Base-by-base conservation (phyloP, 2,329 filamentous ascomycete genomes). In the Epichloe baconii region DNA sequence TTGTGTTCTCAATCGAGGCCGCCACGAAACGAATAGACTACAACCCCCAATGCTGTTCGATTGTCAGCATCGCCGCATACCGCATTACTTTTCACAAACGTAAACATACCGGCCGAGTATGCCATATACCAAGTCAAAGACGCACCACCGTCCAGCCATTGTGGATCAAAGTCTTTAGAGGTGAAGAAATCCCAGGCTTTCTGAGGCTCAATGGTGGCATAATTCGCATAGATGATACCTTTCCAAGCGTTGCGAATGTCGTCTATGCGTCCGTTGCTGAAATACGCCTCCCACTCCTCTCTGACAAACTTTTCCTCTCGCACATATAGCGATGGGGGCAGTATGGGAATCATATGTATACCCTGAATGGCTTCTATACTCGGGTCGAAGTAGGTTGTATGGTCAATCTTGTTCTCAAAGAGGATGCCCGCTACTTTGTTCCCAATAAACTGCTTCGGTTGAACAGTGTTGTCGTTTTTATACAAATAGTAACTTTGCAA, bases 321-420 rank as follows among this genome's bases (percentile, higher is more conserved):
- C 5, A 82, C 80, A 53, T 86, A 79, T 5, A 82, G 73, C 2
- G 84, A 84, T 51, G 77, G 73, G 3, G 88, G 82, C 48, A 84
- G 73, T 44, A 90, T 69, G 1, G 88, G 88, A 34, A 91, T 74
- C 86, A 93, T 91, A 69, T 93, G 86, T 58, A 91, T 90, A 52
- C 86, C 85, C 61, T 79, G 71, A 54, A 94, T 78, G 59, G 80
- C 87, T 66, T 91, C 84, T 12, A 80, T 76, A 52, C 83, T 79
- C 48, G 71, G 66, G 44, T 88, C 87, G 61, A 96, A 96, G 69
- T 88, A 96, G 1, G 91, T 96, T 3, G 86, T 85, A 67, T 96
- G 88, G 65, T 97, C 88, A 50, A 89, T 78, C 69, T 97, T 97
- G 72, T 96, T 96, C 69, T 97, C 91, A 61, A 96, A 97, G 8